A percentile compares a stretch with the other conserved stretches of the same genome.
phyloP scores from a whole-genome alignment of 495 filamentous ascomycete species.

The Sordaria brevicollis region DNA sequence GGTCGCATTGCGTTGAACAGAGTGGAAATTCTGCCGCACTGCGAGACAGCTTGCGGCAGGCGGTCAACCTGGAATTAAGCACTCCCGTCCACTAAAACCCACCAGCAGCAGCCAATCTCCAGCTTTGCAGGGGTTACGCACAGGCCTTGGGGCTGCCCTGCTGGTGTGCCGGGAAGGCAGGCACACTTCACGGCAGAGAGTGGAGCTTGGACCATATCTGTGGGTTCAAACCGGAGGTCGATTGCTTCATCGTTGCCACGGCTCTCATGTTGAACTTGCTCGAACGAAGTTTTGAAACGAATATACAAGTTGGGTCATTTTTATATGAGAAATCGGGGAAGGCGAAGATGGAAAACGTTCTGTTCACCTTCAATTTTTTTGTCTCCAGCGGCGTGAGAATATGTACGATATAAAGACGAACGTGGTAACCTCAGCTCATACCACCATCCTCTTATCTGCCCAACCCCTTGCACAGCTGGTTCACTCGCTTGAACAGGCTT shows the following conservation, averaged over 20 bases:
- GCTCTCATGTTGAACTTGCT: no score
- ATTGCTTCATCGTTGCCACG: no score
- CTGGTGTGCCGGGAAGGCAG: background rate
- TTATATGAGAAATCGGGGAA: no score
- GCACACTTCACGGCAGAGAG: background rate
- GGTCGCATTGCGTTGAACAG: no score
- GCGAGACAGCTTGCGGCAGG: background rate
- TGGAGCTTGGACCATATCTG: background rate
- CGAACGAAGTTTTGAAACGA: no score
- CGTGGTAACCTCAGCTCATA: background rate
- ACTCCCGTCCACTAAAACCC: background rate
- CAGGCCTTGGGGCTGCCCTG: background rate
- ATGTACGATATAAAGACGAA: background rate
- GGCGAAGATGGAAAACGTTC: no score
- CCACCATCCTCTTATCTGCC: background rate
- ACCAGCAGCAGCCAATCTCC: background rate
- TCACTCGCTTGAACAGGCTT: background rate
- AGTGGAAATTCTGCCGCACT: background rate
- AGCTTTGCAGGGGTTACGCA: background rate
- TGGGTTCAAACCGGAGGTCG: no score
- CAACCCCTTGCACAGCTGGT: background rate
- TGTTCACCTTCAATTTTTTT: no score
- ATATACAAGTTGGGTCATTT: no score
- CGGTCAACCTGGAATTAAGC: background rate
- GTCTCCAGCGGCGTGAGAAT: background rate